Evolutionary conservation across 257 asterid genomes (phyloP), one percentile per base, ranked within the genome.

Genomic region (Agastache rugosa): DNA sequence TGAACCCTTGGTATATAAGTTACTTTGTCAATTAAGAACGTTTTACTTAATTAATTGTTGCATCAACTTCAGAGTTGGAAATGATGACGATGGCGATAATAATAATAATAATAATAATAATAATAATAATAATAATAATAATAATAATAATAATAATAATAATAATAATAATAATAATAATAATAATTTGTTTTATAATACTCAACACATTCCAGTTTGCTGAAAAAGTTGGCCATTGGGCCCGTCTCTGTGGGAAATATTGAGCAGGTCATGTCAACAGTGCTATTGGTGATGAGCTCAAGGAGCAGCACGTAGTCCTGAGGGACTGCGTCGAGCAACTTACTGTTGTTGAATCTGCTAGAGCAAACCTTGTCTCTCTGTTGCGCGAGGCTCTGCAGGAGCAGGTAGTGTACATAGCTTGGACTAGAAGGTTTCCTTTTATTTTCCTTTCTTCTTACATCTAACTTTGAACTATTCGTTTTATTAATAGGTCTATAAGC

Each of bases 361-460:
- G 97, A 82, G 85, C 85, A 51, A 87, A 81, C 77, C 93, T 94
- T 22, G 93, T 90, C 48, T 79, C 91, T 69, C 85, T 85, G 62
- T 85, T 94, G 80, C 84, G 87, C 16, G 96, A 92, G 74, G 91
- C 92, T 74, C 89, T 94, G 66, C 89, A 82, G 76, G 99, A 90
- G 83, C 97, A 92, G 97, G 97, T 93, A n/a, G n/a, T n/a, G n/a
- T n/a, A 75, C 53, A 64, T 78, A 45, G 41, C 58, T 79, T 61
- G 12, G n/a, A 64, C 63, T 17, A 27, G 34, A 60, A 15, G 31
- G n/a, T 11, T 53, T 45, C 11, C 50, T 45, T 65, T 58, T 71
- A 5, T 72, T 45, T 74, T 37, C 27, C 31, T 29, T 55, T 12
- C 11, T 61, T 80, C 63, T 54, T 58, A 14, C 55, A 22, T 64